These are phyloP conservation scores for Articulospora tetracladia DNA, from an alignment of 495 filamentous ascomycete species.

Conservation along the genomic window DNA sequence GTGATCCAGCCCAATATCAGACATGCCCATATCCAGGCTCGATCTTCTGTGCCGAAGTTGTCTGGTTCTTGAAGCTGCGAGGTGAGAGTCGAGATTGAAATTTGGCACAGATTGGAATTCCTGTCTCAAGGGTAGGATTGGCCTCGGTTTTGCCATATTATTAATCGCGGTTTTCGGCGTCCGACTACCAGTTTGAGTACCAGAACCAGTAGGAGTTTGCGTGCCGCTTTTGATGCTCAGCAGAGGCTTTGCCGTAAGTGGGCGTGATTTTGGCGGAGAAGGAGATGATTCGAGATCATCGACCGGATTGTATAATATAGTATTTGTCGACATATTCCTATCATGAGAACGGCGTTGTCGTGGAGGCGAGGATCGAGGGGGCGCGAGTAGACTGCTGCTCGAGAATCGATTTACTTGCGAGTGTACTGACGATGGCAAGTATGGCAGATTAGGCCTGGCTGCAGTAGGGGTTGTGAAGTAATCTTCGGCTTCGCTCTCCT, in stretches of 20 bases:
- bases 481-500: slow-evolving; percentile 37
- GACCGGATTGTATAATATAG: slow-evolving; percentile 67
- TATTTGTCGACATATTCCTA: slow-evolving; percentile 72
- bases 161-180: slow-evolving; percentile 46
- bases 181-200: slow-evolving; percentile 31
- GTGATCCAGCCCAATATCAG: slow-evolving; percentile 56
- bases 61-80: not conserved
- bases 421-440: not conserved
- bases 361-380: slow-evolving; percentile 15
- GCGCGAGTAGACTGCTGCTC: not conserved
- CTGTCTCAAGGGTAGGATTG: slow-evolving; percentile 47
- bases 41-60: slow-evolving; percentile 35
- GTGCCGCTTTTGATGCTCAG: slow-evolving; percentile 33
- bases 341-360: slow-evolving; percentile 33
- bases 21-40: slow-evolving; percentile 58
- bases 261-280: slow-evolving; percentile 31
- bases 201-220: slow-evolving; percentile 30
- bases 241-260: slow-evolving; percentile 27
- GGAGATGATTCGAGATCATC: slow-evolving; percentile 27
- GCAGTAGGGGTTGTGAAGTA: slow-evolving; percentile 25
- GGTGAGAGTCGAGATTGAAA: slow-evolving; percentile 26
- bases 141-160: slow-evolving; percentile 38
- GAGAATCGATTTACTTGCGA: not conserved
- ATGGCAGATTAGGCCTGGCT: not conserved
- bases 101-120: slow-evolving; percentile 51